Conservation (phyloP, 176 grass and related monocot genomes). For the Musa beccarii region DNA sequence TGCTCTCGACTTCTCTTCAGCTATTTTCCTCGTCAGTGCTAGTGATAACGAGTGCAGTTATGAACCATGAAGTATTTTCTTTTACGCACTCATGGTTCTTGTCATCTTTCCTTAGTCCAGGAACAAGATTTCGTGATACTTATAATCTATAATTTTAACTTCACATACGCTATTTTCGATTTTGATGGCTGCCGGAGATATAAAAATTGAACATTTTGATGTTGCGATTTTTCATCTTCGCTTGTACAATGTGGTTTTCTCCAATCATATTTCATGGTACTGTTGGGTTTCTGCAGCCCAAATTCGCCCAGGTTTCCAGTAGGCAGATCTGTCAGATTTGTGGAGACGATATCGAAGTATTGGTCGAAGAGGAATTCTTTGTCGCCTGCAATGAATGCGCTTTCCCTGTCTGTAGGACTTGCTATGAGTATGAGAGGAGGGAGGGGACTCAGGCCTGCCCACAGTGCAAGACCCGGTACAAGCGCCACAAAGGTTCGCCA, state of each 20-base stretch:
- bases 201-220: no score
- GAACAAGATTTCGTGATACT: not conserved
- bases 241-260: not conserved
- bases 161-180: not conserved
- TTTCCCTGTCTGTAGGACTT: conserved; percentile 36
- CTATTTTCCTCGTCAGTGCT: not conserved
- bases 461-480: conserved; percentile 46
- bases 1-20: not conserved
- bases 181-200: not conserved
- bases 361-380: conserved; percentile 26
- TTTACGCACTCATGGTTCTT: not conserved
- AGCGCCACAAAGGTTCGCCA: conserved; percentile 37
- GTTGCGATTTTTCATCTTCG: not conserved
- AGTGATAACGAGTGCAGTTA: not conserved
- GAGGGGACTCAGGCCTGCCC: conserved; percentile 45
- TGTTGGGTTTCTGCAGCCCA: conserved; percentile 17
- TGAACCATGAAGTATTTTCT: not conserved
- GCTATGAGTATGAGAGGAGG: conserved; percentile 43
- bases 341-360: conserved; percentile 29
- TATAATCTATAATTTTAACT: not conserved
- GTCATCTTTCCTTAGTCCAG: not conserved
- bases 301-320: conserved; percentile 10
- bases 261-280: not conserved
- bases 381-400: conserved; percentile 47
- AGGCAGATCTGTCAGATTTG: conserved; percentile 36